Evolutionary conservation across 2,329 filamentous ascomycete species (phyloP), one percentile per base, ranked within the genome.

Genomic region (Penicillium sp.): DNA sequence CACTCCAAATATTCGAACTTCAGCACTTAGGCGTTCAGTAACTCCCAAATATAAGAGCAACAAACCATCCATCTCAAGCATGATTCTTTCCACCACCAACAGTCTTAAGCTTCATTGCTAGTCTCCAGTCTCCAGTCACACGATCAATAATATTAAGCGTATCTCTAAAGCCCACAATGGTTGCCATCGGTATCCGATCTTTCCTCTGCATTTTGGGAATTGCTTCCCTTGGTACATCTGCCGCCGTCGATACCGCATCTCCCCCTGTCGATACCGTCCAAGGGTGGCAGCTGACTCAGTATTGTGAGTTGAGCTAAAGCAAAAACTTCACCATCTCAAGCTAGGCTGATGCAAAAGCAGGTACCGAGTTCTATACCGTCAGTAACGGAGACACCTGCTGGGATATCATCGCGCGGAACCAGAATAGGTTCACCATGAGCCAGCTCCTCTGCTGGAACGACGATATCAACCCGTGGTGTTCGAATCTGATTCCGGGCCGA

Each of bases 391-490:
- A 66, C 47, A 66, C 63, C 17, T 66, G 63, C 50, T 66, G 61
- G 62, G 61, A 65, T 26, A 65, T 66, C 14, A 58, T 65, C 28
- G n/a, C 35, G 3, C 51, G 53, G 5, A 57, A 45, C 37, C 51
- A 59, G 5, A 58, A 63, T n/a, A 48, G 33, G 10, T 55, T 66
- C 41, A 64, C 61, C 22, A 62, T 66, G 14, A 52, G 44, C 22
- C 59, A 66, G 35, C 54, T 66, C 6, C 25, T 64, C 12, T 66
- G 63, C 41, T 66, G 63, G 63, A 66, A 66, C 36, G 55, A 62
- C 7, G 62, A 66, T 12, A 62, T 66, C 53, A 66, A 66, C 33
- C 41, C 58, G 1, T 42, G 17, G 47, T 66, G 63, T 52, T 60
- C 63, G 10, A 66, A 66, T 22, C 52, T 66, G 4, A 66, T 66